Conservation (phyloP, 306 rosid genomes). For the Pterocarpus santalinus region DNA sequence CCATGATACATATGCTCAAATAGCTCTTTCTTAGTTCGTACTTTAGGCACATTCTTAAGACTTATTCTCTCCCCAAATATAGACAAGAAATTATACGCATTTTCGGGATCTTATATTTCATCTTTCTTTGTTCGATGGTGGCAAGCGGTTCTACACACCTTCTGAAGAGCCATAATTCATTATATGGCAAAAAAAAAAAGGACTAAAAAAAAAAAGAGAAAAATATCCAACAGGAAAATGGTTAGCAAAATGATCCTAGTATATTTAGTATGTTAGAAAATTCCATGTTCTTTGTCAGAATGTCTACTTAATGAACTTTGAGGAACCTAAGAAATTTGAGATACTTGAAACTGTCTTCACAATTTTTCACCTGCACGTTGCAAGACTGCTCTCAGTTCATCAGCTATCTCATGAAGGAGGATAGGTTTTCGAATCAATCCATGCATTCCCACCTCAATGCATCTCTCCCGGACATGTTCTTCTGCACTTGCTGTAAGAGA, state of each 20-base stretch:
- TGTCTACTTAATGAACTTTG: slow-evolving; percentile 8
- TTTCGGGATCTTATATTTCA: slow-evolving; percentile 3
- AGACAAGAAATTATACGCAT: slow-evolving; percentile 4
- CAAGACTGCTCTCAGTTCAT: slow-evolving; percentile 70
- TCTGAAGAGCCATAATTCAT: slow-evolving; percentile 34
- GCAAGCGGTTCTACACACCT: slow-evolving; percentile 2
- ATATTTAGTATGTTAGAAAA: slow-evolving; percentile 41
- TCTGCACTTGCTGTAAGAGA: slow-evolving; percentile 79
- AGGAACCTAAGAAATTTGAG: slow-evolving; percentile 39
- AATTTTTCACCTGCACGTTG: slow-evolving; percentile 65
- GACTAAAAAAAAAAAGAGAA: no score
- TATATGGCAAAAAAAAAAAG: slow-evolving; percentile 1
- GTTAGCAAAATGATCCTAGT: slow-evolving; percentile 44
- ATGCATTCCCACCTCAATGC: slow-evolving; percentile 77
- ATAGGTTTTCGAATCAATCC: slow-evolving; percentile 80
- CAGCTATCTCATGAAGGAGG: slow-evolving; percentile 67
- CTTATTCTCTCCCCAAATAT: slow-evolving; percentile 13
- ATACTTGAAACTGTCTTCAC: slow-evolving; percentile 37
- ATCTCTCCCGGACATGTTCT: slow-evolving; percentile 74
- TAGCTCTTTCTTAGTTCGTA: not conserved
- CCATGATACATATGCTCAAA: not conserved
- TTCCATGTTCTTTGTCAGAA: slow-evolving; percentile 21
- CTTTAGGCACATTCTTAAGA: not conserved
- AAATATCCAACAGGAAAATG: slow-evolving; percentile 1
- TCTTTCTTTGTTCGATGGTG: slow-evolving; percentile 19